phyloP scores from a whole-genome alignment of 768 basidiomycete species.

The Glaciozyma antarctica region DNA sequence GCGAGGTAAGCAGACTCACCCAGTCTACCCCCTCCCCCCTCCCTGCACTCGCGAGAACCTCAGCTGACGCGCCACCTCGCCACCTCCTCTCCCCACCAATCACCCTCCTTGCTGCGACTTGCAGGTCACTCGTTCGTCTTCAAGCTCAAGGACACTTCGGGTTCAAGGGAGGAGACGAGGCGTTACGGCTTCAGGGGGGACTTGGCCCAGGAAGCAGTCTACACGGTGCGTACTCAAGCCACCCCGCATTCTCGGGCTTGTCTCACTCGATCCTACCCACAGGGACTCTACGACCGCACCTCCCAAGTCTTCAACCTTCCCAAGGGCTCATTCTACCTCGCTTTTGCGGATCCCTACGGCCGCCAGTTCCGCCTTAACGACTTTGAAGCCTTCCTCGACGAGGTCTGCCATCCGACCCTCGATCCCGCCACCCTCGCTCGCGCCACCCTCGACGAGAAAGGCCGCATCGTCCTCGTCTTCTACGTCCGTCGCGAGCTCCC shows the following conservation, averaged over 20 bases:
- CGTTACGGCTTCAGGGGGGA: conserved; percentile 26
- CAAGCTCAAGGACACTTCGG: conserved; percentile 22
- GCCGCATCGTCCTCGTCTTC: conserved; percentile 26
- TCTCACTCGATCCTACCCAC: neutral
- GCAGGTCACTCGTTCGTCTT: conserved; percentile 18
- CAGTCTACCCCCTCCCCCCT: too few relatives aligned
- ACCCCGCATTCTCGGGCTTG: neutral
- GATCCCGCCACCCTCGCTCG: neutral
- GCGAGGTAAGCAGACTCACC: too few relatives aligned
- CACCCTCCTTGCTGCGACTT: too few relatives aligned
- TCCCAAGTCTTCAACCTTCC: conserved; percentile 17
- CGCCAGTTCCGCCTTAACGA: conserved; percentile 10
- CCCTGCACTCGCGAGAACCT: too few relatives aligned
- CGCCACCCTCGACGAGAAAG: conserved; percentile 25
- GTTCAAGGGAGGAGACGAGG: neutral
- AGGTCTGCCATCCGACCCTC: conserved; percentile 13
- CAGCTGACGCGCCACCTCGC: too few relatives aligned
- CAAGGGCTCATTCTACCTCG: conserved; percentile 12
- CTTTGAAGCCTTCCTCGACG: conserved; percentile 7
- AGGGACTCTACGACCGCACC: conserved; percentile 29
- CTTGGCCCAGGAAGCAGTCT: conserved; percentile 12
- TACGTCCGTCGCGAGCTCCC: conserved; percentile 6
- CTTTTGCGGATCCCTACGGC: conserved; percentile 11
- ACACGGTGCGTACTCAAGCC: conserved; percentile 1
- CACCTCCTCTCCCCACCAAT: too few relatives aligned